Base-by-base conservation (phyloP, 2,329 filamentous ascomycete genomes). In the Fusarium marasasianum region DNA sequence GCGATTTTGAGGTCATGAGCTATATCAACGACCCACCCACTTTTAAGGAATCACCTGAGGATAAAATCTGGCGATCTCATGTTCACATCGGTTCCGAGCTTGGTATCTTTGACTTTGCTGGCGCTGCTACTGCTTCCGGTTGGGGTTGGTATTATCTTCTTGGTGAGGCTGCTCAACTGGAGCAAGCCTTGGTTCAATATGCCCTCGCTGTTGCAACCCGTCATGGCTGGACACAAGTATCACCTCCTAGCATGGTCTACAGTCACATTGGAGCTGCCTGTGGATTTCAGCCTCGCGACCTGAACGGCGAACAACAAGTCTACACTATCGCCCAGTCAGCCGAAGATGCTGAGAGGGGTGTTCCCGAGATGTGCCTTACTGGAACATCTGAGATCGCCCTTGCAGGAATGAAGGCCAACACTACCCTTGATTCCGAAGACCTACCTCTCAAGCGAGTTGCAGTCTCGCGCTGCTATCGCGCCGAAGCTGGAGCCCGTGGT, bases 61-160 rank as follows among this genome's bases (percentile, higher is more conserved):
- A 74, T 73, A 76, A 81, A 64, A 83, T 88, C 12, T 91, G 88
- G 88, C 87, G 90, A 47, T 96, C 93, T 1, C 95, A 98, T 81
- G 93, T 96, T 13, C 89, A 96, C 75, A 96, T 99, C 76, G 96
- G 96, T 38, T 87, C 91, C 9, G 90, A 95, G 79, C 89, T 99
- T n/a, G 91, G 92, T 40, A 88, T 99, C n/a, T 87, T 99, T 58
- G 96, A 99, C 84, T 98, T 99, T 79, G 87, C 92, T 10, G 91
- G 89, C 67, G 94, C 95, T 10, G 92, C 92, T 5, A 91, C 89
- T n/a, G 92, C 94, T 4, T 94, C 92, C 8, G 96, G 96, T 43
- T 99, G 96, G 96, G 96, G 96, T 3, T 99, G 95, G 94, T 99
- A 99, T 85, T 98, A 95, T 83, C 90, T 99, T 17, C 87, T 94